Conservation (phyloP, 1,139 yeast genomes). For the Saccharomyces pastorianus region DNA sequence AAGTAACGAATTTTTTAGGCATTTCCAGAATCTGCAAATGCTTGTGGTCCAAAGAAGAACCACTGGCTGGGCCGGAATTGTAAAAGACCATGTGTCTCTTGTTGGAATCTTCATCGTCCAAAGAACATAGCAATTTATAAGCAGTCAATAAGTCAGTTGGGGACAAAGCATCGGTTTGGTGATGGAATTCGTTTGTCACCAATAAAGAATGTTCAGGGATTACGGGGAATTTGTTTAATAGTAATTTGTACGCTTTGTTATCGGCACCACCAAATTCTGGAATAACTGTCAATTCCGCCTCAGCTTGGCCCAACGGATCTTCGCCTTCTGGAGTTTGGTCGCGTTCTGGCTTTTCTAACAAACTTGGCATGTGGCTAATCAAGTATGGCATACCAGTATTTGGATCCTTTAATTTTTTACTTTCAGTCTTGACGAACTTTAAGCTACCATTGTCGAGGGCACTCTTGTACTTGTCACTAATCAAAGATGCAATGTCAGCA, state of each 20-base stretch:
- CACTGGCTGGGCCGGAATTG: constrained; percentile 81
- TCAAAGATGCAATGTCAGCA: constrained; percentile 25
- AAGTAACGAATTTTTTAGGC: constrained; percentile 52
- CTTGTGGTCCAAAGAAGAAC: constrained; percentile 89
- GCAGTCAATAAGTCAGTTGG: constrained; percentile 59
- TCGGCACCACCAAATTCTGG: constrained; percentile 40
- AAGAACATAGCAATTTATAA: constrained; percentile 41
- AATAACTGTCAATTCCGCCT: constrained; percentile 60
- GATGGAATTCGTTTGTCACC: constrained; percentile 62
- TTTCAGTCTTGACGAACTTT: constrained; percentile 31
- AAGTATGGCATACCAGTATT: constrained; percentile 34
- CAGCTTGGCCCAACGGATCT: constrained; percentile 76
- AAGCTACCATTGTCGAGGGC: constrained; percentile 34
- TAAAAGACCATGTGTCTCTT: constrained; percentile 65
- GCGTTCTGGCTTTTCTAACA: constrained; percentile 52
- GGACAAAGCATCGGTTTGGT: constrained; percentile 65
- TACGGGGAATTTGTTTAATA: constrained; percentile 82
- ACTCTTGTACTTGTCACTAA: constrained; percentile 31
- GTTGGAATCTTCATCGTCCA: constrained; percentile 29
- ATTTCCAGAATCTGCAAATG: constrained; percentile 79
- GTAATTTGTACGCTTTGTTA: constrained; percentile 45
- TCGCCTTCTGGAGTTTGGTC: constrained; percentile 15
- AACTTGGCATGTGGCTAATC: constrained; percentile 40
- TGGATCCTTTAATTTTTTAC: constrained; percentile 24
- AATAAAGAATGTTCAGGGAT: constrained; percentile 70